Percentiles rank a stretch among this genome's conserved stretches.
phyloP scores from a whole-genome alignment of 2,329 filamentous ascomycete genomes.

The Ophiostoma novo-ulmi region DNA sequence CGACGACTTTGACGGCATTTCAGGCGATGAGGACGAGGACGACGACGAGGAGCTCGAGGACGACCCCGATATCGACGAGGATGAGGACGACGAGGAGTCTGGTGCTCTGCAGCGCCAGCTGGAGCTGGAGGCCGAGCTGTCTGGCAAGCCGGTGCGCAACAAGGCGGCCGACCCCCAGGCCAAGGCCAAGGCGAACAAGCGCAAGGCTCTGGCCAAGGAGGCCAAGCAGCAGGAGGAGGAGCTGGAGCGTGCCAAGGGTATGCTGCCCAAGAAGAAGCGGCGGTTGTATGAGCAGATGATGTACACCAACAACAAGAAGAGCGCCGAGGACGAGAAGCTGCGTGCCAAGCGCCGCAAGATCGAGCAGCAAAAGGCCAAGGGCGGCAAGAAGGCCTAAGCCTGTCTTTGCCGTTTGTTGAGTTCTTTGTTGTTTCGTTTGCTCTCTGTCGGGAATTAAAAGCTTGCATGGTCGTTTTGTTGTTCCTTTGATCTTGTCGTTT shows the following conservation, averaged over 20 bases:
- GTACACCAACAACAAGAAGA: slow-evolving; percentile 90
- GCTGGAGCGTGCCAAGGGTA: slow-evolving; percentile 88
- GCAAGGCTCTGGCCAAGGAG: slow-evolving; percentile 65
- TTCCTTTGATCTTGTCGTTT: background rate
- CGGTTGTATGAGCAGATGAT: slow-evolving; percentile 98
- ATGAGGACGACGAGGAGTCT: slow-evolving; percentile 53
- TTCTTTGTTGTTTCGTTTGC: slow-evolving; percentile 15
- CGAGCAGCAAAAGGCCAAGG: slow-evolving; percentile 58
- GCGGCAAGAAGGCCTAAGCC: slow-evolving; percentile 32
- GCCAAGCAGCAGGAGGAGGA: slow-evolving; percentile 77
- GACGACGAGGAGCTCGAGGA: slow-evolving; percentile 43
- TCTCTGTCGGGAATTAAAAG: slow-evolving; percentile 10
- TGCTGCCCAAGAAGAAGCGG: slow-evolving; percentile 96
- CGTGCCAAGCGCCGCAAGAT: slow-evolving; percentile 85
- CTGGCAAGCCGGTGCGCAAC: slow-evolving; percentile 56
- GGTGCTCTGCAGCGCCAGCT: slow-evolving; percentile 69
- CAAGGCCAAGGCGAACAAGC: slow-evolving; percentile 64
- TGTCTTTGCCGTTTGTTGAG: background rate
- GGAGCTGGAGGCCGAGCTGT: slow-evolving; percentile 88
- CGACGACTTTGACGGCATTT: slow-evolving; percentile 35
- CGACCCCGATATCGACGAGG: slow-evolving; percentile 35
- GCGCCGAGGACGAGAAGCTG: slow-evolving; percentile 80
- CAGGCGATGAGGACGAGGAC: slow-evolving; percentile 29
- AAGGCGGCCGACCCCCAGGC: slow-evolving; percentile 48
- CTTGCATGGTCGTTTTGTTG: background rate